These are phyloP conservation scores for Leptographium procerum DNA, from an alignment of 2,329 filamentous ascomycete species.

Conservation along the genomic window DNA sequence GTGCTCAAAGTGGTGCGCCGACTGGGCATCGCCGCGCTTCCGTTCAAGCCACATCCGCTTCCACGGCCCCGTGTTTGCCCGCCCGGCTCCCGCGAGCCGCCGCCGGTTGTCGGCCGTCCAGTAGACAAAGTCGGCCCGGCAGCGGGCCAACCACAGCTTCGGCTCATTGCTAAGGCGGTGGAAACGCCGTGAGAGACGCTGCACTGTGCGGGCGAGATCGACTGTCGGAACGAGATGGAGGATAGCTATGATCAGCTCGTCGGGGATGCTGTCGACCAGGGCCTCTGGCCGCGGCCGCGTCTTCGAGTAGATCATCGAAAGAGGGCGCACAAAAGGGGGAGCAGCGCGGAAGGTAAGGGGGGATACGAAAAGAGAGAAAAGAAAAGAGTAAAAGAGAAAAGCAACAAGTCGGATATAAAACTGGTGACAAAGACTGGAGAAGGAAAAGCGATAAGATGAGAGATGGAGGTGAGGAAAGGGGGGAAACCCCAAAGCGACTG, in stretches of 20 bases:
- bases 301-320: background rate
- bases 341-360: background rate
- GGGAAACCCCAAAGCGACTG: no score
- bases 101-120: slow-evolving; percentile 58
- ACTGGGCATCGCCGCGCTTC: slow-evolving; percentile 37
- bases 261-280: slow-evolving; percentile 47
- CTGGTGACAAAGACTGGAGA: background rate
- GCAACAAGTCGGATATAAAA: no score
- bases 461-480: background rate
- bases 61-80: slow-evolving; percentile 52
- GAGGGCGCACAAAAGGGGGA: no score
- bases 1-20: slow-evolving; percentile 47
- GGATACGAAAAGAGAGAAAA: background rate
- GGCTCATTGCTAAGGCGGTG: slow-evolving; percentile 56
- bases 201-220: slow-evolving; percentile 36
- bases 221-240: slow-evolving; percentile 50
- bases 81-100: slow-evolving; percentile 40
- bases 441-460: background rate
- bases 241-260: slow-evolving; percentile 77
- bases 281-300: slow-evolving; percentile 14
- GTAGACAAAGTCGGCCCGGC: slow-evolving; percentile 54
- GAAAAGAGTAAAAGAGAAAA: background rate
- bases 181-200: slow-evolving; percentile 51
- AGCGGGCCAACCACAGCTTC: slow-evolving; percentile 72
- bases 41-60: slow-evolving; percentile 53